phyloP scores from a whole-genome alignment of 305 asterid genomes.

The Plantago rigida region DNA sequence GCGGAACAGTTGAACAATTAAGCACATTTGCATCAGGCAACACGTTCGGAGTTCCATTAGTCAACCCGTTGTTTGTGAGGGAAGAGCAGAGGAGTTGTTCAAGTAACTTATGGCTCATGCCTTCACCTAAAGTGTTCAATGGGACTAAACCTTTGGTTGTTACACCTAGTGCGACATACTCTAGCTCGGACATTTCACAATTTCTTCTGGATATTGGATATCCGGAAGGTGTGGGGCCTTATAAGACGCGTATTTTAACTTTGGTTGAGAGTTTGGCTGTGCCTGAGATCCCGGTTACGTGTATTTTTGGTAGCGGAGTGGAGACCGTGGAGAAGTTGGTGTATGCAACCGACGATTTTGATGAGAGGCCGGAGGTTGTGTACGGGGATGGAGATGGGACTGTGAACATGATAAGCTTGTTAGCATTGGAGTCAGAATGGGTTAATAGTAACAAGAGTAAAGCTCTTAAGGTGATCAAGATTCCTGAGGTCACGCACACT shows the following conservation, averaged over 20 bases:
- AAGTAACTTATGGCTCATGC: slow-evolving; percentile 68
- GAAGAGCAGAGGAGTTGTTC: slow-evolving; percentile 64
- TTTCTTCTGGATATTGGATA: slow-evolving; percentile 64
- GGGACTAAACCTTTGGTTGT: slow-evolving; percentile 30
- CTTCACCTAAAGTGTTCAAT: slow-evolving; percentile 47
- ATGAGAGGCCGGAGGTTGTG: slow-evolving; percentile 49
- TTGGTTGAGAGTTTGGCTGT: slow-evolving; percentile 35
- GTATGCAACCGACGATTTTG: slow-evolving; percentile 47
- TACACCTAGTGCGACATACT: slow-evolving; percentile 33
- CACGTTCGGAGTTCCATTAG: slow-evolving; percentile 62
- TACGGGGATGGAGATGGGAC: slow-evolving; percentile 90
- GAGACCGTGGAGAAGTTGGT: slow-evolving; percentile 47
- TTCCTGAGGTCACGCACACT: slow-evolving; percentile 62
- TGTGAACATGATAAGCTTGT: slow-evolving; percentile 66
- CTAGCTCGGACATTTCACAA: slow-evolving; percentile 33
- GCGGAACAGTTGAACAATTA: slow-evolving; percentile 66
- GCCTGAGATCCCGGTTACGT: slow-evolving; percentile 48
- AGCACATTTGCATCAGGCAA: slow-evolving; percentile 65
- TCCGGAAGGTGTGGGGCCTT: slow-evolving; percentile 48
- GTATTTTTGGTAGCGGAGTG: slow-evolving; percentile 57
- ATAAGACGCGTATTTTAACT: slow-evolving; percentile 47
- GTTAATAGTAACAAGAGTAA: slow-evolving; percentile 27
- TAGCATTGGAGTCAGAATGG: slow-evolving; percentile 44
- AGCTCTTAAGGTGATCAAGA: slow-evolving; percentile 42
- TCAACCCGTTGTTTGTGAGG: slow-evolving; percentile 56